Percentiles rank a stretch among this genome's conserved stretches.
These are phyloP conservation scores for Drechslera avenae DNA, from an alignment of 2,329 filamentous ascomycete species.

Conservation along the genomic window DNA sequence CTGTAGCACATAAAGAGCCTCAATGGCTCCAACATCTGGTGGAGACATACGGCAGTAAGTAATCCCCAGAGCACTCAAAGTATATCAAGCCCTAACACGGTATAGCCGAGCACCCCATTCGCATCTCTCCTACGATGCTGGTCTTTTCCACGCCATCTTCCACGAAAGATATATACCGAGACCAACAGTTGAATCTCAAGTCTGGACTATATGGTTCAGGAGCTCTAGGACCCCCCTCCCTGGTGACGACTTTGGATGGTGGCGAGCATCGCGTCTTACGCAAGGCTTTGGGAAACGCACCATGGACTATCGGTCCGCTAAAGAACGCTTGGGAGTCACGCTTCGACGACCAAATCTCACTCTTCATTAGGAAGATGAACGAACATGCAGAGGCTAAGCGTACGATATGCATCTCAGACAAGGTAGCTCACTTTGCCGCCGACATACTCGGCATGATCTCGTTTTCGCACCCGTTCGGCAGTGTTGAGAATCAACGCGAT, in stretches of 20 bases:
- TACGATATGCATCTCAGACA: constrained; percentile 44
- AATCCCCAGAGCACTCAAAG: not conserved
- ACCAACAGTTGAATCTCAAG: constrained; percentile 47
- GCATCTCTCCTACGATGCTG: constrained; percentile 47
- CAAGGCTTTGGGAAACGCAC: constrained; percentile 46
- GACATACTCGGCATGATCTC: constrained; percentile 51
- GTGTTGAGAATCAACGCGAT: constrained; percentile 48
- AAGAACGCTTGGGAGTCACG: constrained; percentile 49
- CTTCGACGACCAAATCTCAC: constrained; percentile 45
- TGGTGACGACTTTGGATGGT: constrained; percentile 44
- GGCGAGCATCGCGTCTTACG: constrained; percentile 44
- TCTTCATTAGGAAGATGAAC: constrained; percentile 43
- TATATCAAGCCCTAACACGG: not conserved
- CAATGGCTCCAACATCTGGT: constrained; percentile 38
- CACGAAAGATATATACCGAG: constrained; percentile 51
- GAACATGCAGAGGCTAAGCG: constrained; percentile 30
- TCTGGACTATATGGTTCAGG: constrained; percentile 44
- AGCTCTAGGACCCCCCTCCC: constrained; percentile 43
- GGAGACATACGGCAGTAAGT: constrained; percentile 38
- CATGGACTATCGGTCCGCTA: constrained; percentile 48
- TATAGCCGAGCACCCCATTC: constrained; percentile 42
- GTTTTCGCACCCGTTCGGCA: constrained; percentile 48
- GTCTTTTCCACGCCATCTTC: constrained; percentile 46
- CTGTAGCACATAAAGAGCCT: constrained; percentile 33
- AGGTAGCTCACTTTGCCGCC: constrained; percentile 49